Conservation (phyloP, 176 grass and related monocot species). For the Otatea glauca region DNA sequence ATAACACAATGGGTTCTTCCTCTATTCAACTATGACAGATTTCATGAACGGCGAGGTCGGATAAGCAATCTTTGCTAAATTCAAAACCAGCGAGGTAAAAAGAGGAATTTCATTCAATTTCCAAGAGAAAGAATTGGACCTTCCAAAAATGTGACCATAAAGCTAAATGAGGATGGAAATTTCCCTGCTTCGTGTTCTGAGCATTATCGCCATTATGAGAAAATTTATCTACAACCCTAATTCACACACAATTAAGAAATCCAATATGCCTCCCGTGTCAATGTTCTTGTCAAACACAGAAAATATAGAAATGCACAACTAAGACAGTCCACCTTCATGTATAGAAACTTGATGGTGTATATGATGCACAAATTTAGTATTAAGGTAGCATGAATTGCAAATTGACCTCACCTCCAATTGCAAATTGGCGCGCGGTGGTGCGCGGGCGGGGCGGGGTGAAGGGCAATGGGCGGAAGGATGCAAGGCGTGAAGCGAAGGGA, state of each 20-base stretch:
- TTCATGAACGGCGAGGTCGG: conserved; percentile 19
- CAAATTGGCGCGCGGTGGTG: too few species aligned
- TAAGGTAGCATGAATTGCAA: too few species aligned
- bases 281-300: neutral
- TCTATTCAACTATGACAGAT: too few species aligned
- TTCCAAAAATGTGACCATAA: neutral
- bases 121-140: neutral
- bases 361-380: too few species aligned
- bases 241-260: neutral
- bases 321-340: neutral
- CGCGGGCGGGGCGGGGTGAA: too few species aligned
- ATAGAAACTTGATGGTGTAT: conserved; percentile 1
- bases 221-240: neutral
- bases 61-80: neutral
- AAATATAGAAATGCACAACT: conserved; percentile 5
- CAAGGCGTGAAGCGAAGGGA: too few species aligned
- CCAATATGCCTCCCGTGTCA: neutral
- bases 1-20: conserved; percentile 5
- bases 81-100: conserved; percentile 17
- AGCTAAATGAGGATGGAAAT: neutral
- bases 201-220: neutral
- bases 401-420: too few species aligned
- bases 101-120: neutral
- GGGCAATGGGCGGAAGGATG: too few species aligned
- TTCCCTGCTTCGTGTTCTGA: neutral